A percentile compares a stretch with the other conserved stretches of the same genome.
These are phyloP conservation scores for Xerocomus spinulosus DNA, from an alignment of 768 basidiomycete species.

Conservation along the genomic window DNA sequence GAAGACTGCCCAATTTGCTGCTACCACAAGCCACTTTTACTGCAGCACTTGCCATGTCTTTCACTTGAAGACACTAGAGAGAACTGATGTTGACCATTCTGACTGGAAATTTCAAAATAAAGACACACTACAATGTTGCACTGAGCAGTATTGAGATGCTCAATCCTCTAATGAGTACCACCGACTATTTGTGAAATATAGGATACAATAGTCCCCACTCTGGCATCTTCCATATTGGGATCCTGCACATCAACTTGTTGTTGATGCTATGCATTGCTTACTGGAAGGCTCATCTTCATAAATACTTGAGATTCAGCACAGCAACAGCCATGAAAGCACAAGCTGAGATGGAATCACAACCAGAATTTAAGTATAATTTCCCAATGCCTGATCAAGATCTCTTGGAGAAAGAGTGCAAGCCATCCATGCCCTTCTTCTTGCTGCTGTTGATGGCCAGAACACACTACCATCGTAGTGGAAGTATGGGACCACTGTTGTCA, in stretches of 20 bases:
- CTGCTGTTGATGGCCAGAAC: not conserved
- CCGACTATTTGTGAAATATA: constrained; percentile 1
- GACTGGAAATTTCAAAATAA: constrained; percentile 4
- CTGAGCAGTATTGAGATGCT: not conserved
- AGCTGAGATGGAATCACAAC: not conserved
- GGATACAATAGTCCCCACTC: constrained; percentile 18
- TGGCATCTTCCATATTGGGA: constrained; percentile 28
- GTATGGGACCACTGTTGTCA: too few species aligned
- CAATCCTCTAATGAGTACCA: not conserved
- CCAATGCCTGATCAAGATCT: not conserved
- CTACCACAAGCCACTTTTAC: constrained; percentile 21
- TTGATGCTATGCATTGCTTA: constrained; percentile 29
- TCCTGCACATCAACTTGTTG: constrained; percentile 12
- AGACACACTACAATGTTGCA: not conserved
- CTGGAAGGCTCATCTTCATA: constrained; percentile 11
- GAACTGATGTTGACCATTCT: not conserved
- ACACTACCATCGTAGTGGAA: too few species aligned
- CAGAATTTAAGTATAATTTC: not conserved
- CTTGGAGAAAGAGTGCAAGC: not conserved
- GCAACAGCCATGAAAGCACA: constrained; percentile 1
- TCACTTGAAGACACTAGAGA: not conserved
- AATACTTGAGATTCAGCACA: constrained; percentile 3
- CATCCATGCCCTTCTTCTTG: not conserved
- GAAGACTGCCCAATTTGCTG: constrained; percentile 25
- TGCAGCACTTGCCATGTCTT: constrained; percentile 29